Evolutionary conservation across 495 filamentous ascomycete species (phyloP), one percentile per base, ranked within the genome.

Genomic region (Glarea lozoyensis): DNA sequence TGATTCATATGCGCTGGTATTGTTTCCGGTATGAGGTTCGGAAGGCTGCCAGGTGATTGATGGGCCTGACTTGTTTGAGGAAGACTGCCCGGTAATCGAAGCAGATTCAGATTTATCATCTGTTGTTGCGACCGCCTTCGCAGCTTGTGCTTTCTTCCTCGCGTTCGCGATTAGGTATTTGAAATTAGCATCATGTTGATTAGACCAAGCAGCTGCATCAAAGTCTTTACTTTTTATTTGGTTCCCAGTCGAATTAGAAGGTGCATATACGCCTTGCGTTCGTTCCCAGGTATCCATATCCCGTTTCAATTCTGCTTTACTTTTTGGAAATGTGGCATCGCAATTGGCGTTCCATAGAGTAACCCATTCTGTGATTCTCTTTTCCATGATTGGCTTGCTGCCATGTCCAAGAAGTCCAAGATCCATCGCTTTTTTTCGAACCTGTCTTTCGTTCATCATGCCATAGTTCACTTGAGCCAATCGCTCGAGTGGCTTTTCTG

Each of bases 341-440:
- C 86, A 90, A 50, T 97, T 97, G 11, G 93, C 86, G 58, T 99
- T 99, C 81, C 86, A 96, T 19, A 97, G 57, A 32, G 89, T 96
- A 50, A 90, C 69, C 88, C 88, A 99, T 63, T 99, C 92, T 1
- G 74, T 84, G 50, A 97, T 88, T 44, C 92, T 74, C 50, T 71
- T 74, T 55, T 92, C 80, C 19, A 97, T 60, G 6, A 86, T 64
- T 30, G 68, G 65, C 30, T 75, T 74, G 1, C 75, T 54, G 2
- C 92, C 92, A 49, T 56, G 63, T 4, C 73, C 68, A 0, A 87
- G 81, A 37, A 99, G 76, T n/a, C 90, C 89, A 2, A 92, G 68
- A 2, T 94, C 88, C 30, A 62, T 53, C 5, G 97, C 63, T 61
- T 94, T 96, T 50, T 84, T 87, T 20, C 79, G 76, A 23, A 99